Evolutionary conservation across 148 eudicot genomes (phyloP).

Genomic region (Oxyria digyna): DNA sequence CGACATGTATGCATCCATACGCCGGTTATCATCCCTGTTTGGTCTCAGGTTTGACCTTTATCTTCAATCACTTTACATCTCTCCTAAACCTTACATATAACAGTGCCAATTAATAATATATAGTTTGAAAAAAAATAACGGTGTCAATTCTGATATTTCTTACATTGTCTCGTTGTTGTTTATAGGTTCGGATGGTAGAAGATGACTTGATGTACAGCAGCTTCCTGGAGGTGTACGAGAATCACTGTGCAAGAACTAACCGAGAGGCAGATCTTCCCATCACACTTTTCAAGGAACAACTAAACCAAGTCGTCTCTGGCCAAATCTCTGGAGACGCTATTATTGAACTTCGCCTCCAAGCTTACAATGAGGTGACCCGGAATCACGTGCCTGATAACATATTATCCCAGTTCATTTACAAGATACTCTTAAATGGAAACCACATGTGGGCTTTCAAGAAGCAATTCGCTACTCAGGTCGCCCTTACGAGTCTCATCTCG

Average conservation of each 20-base stretch:
- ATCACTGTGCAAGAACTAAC: constrained; percentile 93
- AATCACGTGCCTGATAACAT: constrained; percentile 61
- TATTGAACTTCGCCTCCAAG: constrained; percentile 80
- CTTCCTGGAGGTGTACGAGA: constrained; percentile 95
- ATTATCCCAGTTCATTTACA: constrained; percentile 86
- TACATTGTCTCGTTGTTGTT: not conserved
- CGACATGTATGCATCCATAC: constrained; percentile 91
- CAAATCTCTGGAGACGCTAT: constrained; percentile 82
- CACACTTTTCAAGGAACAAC: constrained; percentile 81
- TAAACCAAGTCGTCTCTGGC: constrained; percentile 84
- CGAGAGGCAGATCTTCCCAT: constrained; percentile 90
- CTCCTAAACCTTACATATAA: not conserved
- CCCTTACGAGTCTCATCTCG: constrained; percentile 87
- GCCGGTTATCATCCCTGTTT: constrained; percentile 93
- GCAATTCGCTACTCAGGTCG: constrained; percentile 90
- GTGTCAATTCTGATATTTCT: not conserved
- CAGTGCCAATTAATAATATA: not conserved
- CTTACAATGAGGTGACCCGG: not conserved
- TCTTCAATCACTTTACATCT: not conserved
- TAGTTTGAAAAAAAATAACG: too few relatives aligned
- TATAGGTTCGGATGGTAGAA: constrained; percentile 95
- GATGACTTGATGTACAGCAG: constrained; percentile 98
- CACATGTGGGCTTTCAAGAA: constrained; percentile 99
- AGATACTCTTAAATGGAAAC: constrained; percentile 72
- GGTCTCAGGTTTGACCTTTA: constrained; percentile 74